Evolutionary conservation across 2,329 filamentous ascomycete genomes (phyloP), one percentile per base, ranked within the genome.

Genomic region (Aspergillus aculeatinus): DNA sequence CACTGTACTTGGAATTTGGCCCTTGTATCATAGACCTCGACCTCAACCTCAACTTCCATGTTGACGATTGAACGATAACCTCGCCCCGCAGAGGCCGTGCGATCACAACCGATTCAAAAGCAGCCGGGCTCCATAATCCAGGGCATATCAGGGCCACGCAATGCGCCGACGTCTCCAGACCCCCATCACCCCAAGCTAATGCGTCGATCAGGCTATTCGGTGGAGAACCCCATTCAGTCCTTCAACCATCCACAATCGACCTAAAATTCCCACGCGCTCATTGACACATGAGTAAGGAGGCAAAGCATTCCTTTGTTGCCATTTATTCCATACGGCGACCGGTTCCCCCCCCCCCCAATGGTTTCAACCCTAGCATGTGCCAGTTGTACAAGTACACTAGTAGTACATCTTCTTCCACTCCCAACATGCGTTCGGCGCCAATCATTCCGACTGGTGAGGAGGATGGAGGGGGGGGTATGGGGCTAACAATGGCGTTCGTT

Each of bases 71-170:
- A 29, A 29, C 7, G 27, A 29, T 29, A 29, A 29, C 9, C 7
- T 29, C 27, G 27, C 27, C 39, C 16, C 16, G 39, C 16, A 4
- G 4, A 44, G 39, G 5, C 39, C 39, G 39, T 44, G 39, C 16
- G 14, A 7, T 44, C 39, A 35, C 33, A 35, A 35, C 14, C 33
- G 11, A 35, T 12, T 19, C 39, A 19, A 44, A 16, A 1, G 14
- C 12, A 16, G 6, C 39, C 39, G 21, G 21, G 21, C 21, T 21
- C 39, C 14, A 9, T 7, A 44, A 19, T 44, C 16, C 16, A 44
- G 39, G 14, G 39, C 39, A 57, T 51, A 27, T 21, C 33, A 33
- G 49, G 55, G 33, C 48, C 55, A 57, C 47, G 55, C 55, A 57
- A 57, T 39, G 48, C 55, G 39, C 33, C 55, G 16, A 47, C 44